These are phyloP conservation scores for Wickerhamomyces ciferrii DNA, from an alignment of 805 yeast species.

Conservation along the genomic window DNA sequence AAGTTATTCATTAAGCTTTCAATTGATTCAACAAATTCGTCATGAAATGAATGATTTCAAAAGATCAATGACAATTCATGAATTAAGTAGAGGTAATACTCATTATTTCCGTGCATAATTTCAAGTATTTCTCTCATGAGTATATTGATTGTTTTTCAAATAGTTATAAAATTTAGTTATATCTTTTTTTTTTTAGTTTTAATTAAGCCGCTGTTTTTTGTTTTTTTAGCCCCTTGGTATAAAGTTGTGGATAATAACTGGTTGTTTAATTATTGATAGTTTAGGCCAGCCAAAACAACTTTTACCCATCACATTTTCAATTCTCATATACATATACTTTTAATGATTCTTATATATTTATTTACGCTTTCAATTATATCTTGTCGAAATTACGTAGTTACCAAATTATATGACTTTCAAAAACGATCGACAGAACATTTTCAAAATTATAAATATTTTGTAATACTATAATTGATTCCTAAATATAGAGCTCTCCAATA, in stretches of 20 bases:
- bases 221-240: too few relatives aligned
- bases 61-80: slow-evolving; percentile 67
- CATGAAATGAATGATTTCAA: slow-evolving; percentile 62
- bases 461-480: too few relatives aligned
- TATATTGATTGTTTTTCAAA: too few relatives aligned
- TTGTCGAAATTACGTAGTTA: not conserved
- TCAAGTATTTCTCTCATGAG: too few relatives aligned
- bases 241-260: not conserved
- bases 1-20: slow-evolving; percentile 38
- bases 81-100: slow-evolving; percentile 51
- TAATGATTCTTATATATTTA: not conserved
- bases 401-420: too few relatives aligned
- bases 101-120: slow-evolving; percentile 49
- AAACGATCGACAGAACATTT: too few relatives aligned
- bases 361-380: not conserved
- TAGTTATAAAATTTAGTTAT: not conserved
- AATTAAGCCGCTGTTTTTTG: not conserved
- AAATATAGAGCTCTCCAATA: too few relatives aligned
- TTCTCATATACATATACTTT: not conserved
- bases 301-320: not conserved
- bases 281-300: not conserved
- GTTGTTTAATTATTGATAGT: not conserved
- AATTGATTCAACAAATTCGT: slow-evolving; percentile 49
- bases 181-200: too few relatives aligned
- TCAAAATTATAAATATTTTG: too few relatives aligned